Evolutionary conservation across 2,329 filamentous ascomycete species (phyloP), one percentile per base, ranked within the genome.

Genomic region (Fusarium xyrophilum): DNA sequence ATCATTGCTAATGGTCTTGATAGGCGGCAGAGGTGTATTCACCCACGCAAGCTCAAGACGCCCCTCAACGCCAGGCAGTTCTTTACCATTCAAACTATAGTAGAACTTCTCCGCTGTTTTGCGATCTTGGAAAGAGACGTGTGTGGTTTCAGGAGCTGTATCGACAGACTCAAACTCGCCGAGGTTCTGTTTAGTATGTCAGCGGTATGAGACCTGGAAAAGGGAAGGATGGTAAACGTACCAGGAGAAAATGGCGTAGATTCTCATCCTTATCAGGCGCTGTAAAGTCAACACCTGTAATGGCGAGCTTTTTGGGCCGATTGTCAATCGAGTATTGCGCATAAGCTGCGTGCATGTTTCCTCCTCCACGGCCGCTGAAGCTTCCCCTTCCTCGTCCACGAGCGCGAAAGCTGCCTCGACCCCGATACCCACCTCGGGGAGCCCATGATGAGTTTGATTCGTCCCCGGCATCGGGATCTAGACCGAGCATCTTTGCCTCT

Each of bases 291-390:
- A 88, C 84, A 6, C 88, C 90, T 11, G 83, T 83, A 27, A 95
- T 79, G 9, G 86, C 84, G 13, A 96, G 81, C 65, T 85, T 89
- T 75, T 86, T 91, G 0, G 92, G 89, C 44, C 92, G 84, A 76
- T 94, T 93, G 74, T 96, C 92, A 25, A 96, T 82, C 21, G 90
- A 89, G 69, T 89, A 91, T 33, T 85, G 83, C 7, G 84, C 86
- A 70, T 88, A 89, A 2, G 84, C 85, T 5, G 84, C 83, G 47
- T 85, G 84, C 65, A 84, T 81, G 33, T 84, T 83, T 62, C 72
- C 81, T 56, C 82, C 80, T 63, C 73, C 81, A 56, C 83, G 77
- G 50, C 83, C 77, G 55, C 80, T 74, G 50, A 79, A 78, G 23
- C 79, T 76, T 12, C 81, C 81, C 43, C 82, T 78, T 23, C 80